Conservation (phyloP, 2,329 filamentous ascomycete genomes). For the Penicillium brevicompactum region DNA sequence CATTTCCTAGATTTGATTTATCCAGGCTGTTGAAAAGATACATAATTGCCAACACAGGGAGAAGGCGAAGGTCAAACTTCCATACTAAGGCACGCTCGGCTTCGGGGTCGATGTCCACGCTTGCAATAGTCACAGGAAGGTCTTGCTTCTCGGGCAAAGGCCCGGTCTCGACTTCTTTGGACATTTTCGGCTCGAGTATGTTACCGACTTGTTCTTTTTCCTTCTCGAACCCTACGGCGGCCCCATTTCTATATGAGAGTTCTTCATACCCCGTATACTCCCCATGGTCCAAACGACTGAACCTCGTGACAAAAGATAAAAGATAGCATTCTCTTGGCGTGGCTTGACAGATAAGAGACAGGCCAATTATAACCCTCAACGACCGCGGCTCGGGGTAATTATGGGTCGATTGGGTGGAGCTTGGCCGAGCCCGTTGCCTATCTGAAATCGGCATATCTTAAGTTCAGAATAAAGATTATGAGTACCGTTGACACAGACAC, state of each 20-base stretch:
- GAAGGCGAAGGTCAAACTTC: slow-evolving; percentile 50
- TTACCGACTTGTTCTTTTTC: background rate
- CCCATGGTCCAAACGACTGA: background rate
- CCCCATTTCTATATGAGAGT: background rate
- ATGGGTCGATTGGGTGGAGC: background rate
- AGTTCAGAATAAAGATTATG: background rate
- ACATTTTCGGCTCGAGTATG: background rate
- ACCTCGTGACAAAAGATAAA: background rate
- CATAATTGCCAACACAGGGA: slow-evolving; percentile 58
- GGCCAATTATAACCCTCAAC: background rate
- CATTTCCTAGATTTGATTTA: slow-evolving; percentile 43
- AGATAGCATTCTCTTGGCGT: background rate
- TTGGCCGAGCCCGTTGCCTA: background rate
- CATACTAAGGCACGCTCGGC: slow-evolving; percentile 49
- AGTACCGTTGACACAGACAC: background rate
- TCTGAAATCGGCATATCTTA: background rate
- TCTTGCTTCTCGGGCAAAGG: slow-evolving; percentile 11
- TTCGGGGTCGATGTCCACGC: slow-evolving; percentile 35
- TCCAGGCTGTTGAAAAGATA: slow-evolving; percentile 55
- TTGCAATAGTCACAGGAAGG: slow-evolving; percentile 16
- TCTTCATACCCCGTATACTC: background rate
- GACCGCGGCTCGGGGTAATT: background rate
- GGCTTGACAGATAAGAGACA: background rate
- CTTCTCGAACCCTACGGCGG: background rate
- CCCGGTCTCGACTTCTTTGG: background rate